Percentiles rank a stretch among this genome's conserved stretches.
phyloP scores from a whole-genome alignment of 768 basidiomycete species.

The Clitopilus passeckerianus region DNA sequence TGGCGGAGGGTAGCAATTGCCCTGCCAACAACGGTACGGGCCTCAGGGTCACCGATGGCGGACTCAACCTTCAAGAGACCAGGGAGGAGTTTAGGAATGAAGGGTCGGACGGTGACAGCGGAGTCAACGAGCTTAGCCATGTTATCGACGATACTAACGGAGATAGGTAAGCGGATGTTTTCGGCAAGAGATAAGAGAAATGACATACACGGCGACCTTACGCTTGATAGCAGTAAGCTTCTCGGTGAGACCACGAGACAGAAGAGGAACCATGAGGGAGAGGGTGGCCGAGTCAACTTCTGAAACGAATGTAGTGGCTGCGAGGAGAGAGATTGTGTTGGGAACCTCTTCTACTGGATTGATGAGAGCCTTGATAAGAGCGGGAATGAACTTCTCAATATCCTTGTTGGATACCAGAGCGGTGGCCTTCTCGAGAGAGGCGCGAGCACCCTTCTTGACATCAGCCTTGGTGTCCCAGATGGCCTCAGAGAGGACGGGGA shows the following conservation, averaged over 20 bases:
- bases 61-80: conserved; percentile 94
- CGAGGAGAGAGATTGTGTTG: conserved; percentile 89
- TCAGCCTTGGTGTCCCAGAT: conserved; percentile 99
- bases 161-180: conserved; percentile 10
- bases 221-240: conserved; percentile 96
- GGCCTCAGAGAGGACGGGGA: conserved; percentile 89
- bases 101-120: conserved; percentile 90
- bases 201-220: conserved; percentile 91
- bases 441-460: conserved; percentile 97
- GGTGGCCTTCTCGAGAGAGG: conserved; percentile 90
- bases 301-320: conserved; percentile 98
- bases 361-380: conserved; percentile 95
- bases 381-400: conserved; percentile 94
- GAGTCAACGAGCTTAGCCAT: conserved; percentile 99
- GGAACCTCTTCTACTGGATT: conserved; percentile 99
- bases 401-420: conserved; percentile 98
- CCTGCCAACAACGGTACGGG: conserved; percentile 85
- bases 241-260: conserved; percentile 90
- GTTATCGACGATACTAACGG: conserved; percentile 86
- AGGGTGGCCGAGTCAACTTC: conserved; percentile 97
- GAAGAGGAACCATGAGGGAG: conserved; percentile 95
- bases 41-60: conserved; percentile 96
- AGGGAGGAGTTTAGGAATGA: conserved; percentile 93
- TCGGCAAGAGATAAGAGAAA: conserved; percentile 8
- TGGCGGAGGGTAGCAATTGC: conserved; percentile 96